phyloP scores from a whole-genome alignment of 108 stramenopile species.

The Nannochloropsis salina region DNA sequence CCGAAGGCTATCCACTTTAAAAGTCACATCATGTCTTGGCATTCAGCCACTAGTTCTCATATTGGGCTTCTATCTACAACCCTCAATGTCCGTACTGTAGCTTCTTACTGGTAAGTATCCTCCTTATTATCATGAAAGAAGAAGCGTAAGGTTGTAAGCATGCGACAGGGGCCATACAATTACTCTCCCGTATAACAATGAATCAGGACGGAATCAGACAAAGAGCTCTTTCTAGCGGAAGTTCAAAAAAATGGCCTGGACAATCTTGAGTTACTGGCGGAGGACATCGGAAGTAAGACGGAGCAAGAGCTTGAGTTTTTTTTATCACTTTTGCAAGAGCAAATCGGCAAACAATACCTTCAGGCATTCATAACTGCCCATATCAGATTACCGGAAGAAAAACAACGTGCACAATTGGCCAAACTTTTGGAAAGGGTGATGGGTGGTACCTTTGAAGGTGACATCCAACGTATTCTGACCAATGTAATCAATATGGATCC shows the following conservation, averaged over 20 bases:
- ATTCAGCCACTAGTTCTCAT: neutral
- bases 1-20: no score
- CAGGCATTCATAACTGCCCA: neutral
- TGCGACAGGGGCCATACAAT: no score
- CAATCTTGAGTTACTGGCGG: neutral
- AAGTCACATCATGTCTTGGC: neutral
- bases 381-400: neutral
- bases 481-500: neutral
- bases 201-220: conserved; percentile 13
- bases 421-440: neutral
- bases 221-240: neutral
- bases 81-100: conserved; percentile 15
- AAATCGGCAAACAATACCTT: neutral
- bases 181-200: no score
- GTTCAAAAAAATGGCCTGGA: neutral
- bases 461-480: neutral
- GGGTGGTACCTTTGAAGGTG: neutral
- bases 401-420: neutral
- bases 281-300: neutral
- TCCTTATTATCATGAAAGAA: no score
- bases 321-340: neutral
- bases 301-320: conserved; percentile 18
- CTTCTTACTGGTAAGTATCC: neutral
- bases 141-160: no score
- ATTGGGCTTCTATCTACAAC: neutral